Evolutionary conservation across 2,329 filamentous ascomycete species (phyloP).

Genomic region (Colletotrichum costaricense): DNA sequence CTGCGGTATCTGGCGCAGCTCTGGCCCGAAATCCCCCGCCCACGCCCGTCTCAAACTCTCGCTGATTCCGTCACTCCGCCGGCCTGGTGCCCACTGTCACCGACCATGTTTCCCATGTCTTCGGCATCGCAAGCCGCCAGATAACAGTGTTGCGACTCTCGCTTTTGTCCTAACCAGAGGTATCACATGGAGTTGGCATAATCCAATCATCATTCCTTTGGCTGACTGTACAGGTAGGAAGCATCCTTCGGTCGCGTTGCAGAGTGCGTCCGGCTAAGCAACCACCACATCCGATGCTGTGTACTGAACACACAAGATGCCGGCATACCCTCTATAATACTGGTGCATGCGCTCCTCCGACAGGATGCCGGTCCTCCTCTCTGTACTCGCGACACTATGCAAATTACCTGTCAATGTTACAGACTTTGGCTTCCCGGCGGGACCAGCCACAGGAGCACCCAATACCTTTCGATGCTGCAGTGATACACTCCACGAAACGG

Average conservation of each 20-base stretch:
- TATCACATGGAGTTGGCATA: background rate
- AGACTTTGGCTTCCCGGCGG: conserved; percentile 19
- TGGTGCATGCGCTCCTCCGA: background rate
- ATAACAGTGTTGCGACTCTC: background rate
- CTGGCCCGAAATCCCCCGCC: conserved; percentile 22
- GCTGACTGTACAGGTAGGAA: background rate
- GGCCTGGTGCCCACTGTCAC: background rate
- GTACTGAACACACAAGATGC: background rate
- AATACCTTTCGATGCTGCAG: background rate
- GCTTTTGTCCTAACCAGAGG: background rate
- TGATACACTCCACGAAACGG: background rate
- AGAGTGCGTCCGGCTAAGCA: background rate
- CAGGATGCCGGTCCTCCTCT: background rate
- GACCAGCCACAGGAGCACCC: conserved; percentile 16
- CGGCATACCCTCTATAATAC: background rate
- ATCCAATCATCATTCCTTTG: background rate
- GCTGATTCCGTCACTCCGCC: background rate
- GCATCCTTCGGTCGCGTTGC: background rate
- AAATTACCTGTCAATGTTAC: conserved; percentile 7
- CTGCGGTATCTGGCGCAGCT: background rate
- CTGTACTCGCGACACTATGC: background rate
- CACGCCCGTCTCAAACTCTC: background rate
- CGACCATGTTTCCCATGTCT: background rate
- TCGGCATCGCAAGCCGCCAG: background rate
- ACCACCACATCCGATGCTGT: background rate